Percentiles rank a stretch among this genome's conserved stretches.
phyloP scores from a whole-genome alignment of 495 filamentous ascomycete species.

The Rhizodiscina lignyota region DNA sequence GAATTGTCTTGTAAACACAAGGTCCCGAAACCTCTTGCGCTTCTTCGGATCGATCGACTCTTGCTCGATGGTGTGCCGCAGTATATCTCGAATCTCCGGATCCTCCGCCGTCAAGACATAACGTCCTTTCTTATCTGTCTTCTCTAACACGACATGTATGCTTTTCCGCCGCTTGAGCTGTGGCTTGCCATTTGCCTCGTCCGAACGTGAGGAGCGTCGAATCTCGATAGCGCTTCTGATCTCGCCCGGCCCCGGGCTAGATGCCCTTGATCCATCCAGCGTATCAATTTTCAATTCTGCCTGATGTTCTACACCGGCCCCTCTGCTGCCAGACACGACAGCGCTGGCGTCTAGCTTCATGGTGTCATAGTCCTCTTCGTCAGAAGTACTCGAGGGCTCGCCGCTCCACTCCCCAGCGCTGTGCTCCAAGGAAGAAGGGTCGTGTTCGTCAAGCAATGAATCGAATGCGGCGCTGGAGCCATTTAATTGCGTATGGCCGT shows the following conservation, averaged over 20 bases:
- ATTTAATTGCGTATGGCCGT: too few species aligned
- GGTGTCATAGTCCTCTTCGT: slow-evolving; percentile 19
- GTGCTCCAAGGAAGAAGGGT: too few species aligned
- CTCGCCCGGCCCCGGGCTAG: too few species aligned
- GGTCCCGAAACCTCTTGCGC: slow-evolving; percentile 38
- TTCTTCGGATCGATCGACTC: slow-evolving; percentile 23
- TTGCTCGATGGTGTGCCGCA: slow-evolving; percentile 27
- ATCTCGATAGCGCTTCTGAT: background rate
- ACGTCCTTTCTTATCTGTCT: slow-evolving; percentile 25
- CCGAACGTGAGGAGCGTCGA: background rate
- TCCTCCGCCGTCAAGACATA: slow-evolving; percentile 42
- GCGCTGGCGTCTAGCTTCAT: slow-evolving; percentile 12
- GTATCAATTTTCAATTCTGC: background rate
- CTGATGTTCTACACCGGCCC: background rate
- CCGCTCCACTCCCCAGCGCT: too few species aligned
- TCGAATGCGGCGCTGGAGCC: too few species aligned
- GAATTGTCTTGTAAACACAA: slow-evolving; percentile 52
- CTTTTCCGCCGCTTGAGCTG: slow-evolving; percentile 13
- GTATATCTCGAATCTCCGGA: slow-evolving; percentile 33
- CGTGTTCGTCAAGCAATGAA: too few species aligned
- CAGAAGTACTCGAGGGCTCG: too few species aligned
- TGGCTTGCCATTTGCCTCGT: background rate
- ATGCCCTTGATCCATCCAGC: slow-evolving; percentile 1
- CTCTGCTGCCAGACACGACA: slow-evolving; percentile 6
- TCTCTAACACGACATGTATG: slow-evolving; percentile 30